phyloP scores from a whole-genome alignment of 2,329 filamentous ascomycete species.

The Pyricularia grisea region DNA sequence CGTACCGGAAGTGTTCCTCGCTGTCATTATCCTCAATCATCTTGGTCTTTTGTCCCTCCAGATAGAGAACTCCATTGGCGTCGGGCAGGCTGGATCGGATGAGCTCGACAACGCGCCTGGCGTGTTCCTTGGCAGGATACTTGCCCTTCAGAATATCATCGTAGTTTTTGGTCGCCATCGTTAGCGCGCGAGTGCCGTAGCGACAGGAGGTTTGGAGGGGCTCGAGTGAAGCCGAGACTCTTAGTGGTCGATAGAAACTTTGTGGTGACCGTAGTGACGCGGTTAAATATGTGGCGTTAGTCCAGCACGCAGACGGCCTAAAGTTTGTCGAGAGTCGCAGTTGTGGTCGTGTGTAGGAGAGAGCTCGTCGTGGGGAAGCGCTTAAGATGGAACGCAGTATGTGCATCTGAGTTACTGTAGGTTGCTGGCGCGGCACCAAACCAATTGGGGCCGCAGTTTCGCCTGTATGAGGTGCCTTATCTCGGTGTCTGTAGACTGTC shows the following conservation, averaged over 20 bases:
- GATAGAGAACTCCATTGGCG: slow-evolving; percentile 67
- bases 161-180: slow-evolving; percentile 21
- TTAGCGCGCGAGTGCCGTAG: background rate
- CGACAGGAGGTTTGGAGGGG: background rate
- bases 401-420: background rate
- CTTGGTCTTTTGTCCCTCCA: slow-evolving; percentile 74
- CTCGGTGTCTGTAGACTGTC: background rate
- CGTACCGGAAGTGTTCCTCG: slow-evolving; percentile 66
- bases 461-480: background rate
- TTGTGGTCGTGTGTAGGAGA: background rate
- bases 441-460: background rate
- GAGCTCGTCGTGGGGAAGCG: background rate
- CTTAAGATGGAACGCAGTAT: background rate
- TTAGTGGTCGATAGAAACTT: background rate
- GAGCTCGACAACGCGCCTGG: slow-evolving; percentile 70
- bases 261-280: background rate
- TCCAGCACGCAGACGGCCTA: background rate
- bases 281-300: background rate
- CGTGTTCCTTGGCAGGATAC: slow-evolving; percentile 82
- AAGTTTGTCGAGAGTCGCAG: background rate
- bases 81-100: slow-evolving; percentile 59
- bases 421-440: background rate
- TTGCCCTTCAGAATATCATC: slow-evolving; percentile 49
- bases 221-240: background rate
- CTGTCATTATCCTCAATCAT: slow-evolving; percentile 87